Conservation (phyloP, 306 rosid genomes). For the Urtica urens region DNA sequence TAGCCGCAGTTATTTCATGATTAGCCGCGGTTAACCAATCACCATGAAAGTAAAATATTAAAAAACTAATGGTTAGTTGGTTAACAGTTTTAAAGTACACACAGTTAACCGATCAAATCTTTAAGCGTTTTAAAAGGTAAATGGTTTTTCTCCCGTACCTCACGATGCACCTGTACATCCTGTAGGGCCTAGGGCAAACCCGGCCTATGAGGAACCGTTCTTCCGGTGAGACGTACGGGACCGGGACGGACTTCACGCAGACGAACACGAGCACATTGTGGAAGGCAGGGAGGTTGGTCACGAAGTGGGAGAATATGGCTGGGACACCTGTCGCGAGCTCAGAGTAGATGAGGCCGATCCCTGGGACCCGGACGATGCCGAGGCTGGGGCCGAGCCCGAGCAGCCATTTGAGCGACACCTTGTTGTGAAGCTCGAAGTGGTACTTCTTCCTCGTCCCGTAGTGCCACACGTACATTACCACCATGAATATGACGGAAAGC, state of each 20-base stretch:
- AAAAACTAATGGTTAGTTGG: no score
- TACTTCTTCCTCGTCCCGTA: conserved; percentile 71
- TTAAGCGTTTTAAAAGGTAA: no score
- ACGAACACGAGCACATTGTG: conserved; percentile 75
- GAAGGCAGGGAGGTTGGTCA: conserved; percentile 84
- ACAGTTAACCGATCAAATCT: no score
- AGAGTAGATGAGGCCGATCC: conserved; percentile 76
- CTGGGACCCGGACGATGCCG: conserved; percentile 86
- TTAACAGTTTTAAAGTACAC: no score
- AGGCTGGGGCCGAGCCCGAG: conserved; percentile 80
- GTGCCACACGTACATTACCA: conserved; percentile 73
- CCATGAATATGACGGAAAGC: conserved; percentile 49
- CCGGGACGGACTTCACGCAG: conserved; percentile 78
- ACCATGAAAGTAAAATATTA: no score
- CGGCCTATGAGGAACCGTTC: conserved; percentile 82
- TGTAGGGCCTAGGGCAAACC: conserved; percentile 65
- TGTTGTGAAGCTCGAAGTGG: conserved; percentile 64
- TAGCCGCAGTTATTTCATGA: no score
- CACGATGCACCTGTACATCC: conserved; percentile 77
- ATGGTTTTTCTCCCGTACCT: no score
- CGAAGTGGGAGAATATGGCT: conserved; percentile 81
- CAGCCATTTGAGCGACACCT: conserved; percentile 80
- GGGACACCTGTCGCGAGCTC: conserved; percentile 83
- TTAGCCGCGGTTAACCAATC: no score
- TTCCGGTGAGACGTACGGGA: conserved; percentile 73